These are phyloP conservation scores for Alternaria sp. DNA, from an alignment of 2,329 filamentous ascomycete genomes.

Conservation along the genomic window DNA sequence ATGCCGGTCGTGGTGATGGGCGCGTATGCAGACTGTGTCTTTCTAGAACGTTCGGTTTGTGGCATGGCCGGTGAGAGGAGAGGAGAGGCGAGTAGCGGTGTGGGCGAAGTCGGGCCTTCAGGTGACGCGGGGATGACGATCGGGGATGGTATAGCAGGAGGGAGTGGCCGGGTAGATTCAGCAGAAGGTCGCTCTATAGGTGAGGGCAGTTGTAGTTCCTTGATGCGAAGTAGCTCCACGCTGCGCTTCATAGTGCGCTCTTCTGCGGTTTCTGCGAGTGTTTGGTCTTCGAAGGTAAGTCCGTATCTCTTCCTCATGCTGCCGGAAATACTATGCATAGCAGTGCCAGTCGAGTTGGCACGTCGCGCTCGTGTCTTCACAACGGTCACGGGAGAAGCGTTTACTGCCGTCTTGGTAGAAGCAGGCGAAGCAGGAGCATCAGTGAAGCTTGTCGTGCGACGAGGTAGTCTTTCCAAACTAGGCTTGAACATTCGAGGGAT, in stretches of 20 bases:
- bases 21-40: conserved; percentile 44
- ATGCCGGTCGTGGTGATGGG: conserved; percentile 47
- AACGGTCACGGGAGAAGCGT: conserved; percentile 29
- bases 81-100: conserved; percentile 22
- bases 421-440: conserved; percentile 30
- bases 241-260: conserved; percentile 45
- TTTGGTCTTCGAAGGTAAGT: conserved; percentile 38
- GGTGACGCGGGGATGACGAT: conserved; percentile 24
- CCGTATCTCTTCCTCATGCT: conserved; percentile 43
- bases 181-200: conserved; percentile 20
- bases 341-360: conserved; percentile 47
- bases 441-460: conserved; percentile 29
- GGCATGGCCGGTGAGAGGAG: conserved; percentile 26
- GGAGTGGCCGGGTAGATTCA: conserved; percentile 6
- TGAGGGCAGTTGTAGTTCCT: conserved; percentile 37
- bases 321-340: conserved; percentile 34
- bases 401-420: conserved; percentile 27
- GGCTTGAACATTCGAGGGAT: conserved; percentile 42
- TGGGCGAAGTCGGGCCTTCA: conserved; percentile 12
- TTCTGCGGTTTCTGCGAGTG: conserved; percentile 43
- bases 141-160: conserved; percentile 21
- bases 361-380: conserved; percentile 42
- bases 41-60: conserved; percentile 30
- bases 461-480: conserved; percentile 36
- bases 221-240: conserved; percentile 43